Percentiles rank a stretch among this genome's conserved stretches.
phyloP scores from a whole-genome alignment of 2,329 filamentous ascomycete genomes.

The Xylaria polymorpha region DNA sequence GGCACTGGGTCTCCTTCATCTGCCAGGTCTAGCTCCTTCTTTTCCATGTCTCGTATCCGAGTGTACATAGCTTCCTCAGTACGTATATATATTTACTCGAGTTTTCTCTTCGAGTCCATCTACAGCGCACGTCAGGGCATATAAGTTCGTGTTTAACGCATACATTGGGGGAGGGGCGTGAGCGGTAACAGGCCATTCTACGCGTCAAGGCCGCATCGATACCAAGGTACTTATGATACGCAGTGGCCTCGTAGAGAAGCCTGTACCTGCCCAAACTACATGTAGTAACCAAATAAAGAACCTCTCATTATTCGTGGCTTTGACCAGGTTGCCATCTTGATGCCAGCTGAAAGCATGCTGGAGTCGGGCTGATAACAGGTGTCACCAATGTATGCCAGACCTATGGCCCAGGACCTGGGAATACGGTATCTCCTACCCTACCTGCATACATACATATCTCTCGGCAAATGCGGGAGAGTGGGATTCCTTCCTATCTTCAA shows the following conservation, averaged over 20 bases:
- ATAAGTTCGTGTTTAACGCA: too few relatives aligned
- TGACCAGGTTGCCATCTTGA: neutral
- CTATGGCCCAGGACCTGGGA: too few relatives aligned
- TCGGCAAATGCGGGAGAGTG: neutral
- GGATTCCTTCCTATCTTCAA: neutral
- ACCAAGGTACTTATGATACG: too few relatives aligned
- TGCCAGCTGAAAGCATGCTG: neutral
- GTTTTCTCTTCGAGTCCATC: constrained; percentile 20
- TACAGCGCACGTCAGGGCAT: too few relatives aligned
- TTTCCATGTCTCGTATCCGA: constrained; percentile 40
- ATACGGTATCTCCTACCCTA: neutral
- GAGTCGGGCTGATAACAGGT: neutral
- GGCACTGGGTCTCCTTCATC: constrained; percentile 1
- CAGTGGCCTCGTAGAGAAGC: too few relatives aligned
- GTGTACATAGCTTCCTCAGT: constrained; percentile 48
- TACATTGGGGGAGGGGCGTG: too few relatives aligned
- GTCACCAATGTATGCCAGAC: neutral
- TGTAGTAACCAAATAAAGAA: too few relatives aligned
- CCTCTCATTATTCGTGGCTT: neutral
- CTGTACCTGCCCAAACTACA: too few relatives aligned
- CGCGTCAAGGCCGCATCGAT: too few relatives aligned
- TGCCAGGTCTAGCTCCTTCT: constrained; percentile 10
- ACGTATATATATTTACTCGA: constrained; percentile 27
- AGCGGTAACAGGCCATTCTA: too few relatives aligned
- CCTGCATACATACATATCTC: too few relatives aligned